phyloP scores from a whole-genome alignment of 257 asterid species.

The Apocynum venetum region DNA sequence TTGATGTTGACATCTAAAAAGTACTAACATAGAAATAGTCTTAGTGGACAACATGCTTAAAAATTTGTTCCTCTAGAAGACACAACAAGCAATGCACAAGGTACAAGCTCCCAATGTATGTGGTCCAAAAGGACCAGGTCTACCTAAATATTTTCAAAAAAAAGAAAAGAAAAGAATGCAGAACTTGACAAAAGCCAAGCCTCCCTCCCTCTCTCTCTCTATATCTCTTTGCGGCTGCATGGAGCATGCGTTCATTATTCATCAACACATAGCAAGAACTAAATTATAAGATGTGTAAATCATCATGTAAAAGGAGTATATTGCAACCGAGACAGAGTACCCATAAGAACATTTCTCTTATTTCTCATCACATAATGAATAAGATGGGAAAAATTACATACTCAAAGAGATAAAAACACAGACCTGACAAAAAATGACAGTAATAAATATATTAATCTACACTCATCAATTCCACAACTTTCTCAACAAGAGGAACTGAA shows the following conservation, averaged over 20 bases:
- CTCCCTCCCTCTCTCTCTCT: background rate
- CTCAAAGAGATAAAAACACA: too few relatives aligned
- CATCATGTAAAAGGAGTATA: background rate
- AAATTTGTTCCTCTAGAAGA: background rate
- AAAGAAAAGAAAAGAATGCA: background rate
- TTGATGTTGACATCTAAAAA: background rate
- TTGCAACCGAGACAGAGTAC: background rate
- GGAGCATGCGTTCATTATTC: background rate
- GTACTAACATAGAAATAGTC: background rate
- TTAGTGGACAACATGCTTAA: background rate
- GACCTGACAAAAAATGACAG: background rate
- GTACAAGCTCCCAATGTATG: background rate
- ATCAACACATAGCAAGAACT: background rate
- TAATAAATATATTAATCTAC: background rate
- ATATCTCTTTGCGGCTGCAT: background rate
- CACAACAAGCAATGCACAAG: background rate
- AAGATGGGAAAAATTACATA: too few relatives aligned
- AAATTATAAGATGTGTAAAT: background rate
- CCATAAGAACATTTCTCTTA: background rate
- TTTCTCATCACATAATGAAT: background rate
- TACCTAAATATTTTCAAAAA: background rate
- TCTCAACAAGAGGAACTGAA: background rate
- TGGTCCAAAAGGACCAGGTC: background rate
- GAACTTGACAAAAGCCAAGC: background rate
- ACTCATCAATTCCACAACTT: background rate